Percentiles rank a stretch among this genome's conserved stretches.
Evolutionary conservation across 148 eudicot species (phyloP).

Genomic region (Tetragonia tetragonoides): DNA sequence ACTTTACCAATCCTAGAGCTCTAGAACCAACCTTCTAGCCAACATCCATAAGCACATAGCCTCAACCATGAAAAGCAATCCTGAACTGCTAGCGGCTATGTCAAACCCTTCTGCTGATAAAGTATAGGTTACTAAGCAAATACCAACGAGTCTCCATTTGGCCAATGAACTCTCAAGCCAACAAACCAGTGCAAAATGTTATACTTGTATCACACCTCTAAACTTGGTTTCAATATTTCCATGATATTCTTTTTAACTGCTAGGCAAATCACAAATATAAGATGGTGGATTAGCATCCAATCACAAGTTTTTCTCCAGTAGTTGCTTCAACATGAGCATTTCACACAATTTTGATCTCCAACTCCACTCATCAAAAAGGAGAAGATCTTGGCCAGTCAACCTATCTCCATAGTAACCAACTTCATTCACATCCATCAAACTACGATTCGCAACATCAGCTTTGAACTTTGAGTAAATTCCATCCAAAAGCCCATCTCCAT

Average conservation of each 20-base stretch:
- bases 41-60: too few relatives aligned
- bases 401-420: constrained; percentile 21
- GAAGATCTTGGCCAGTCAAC: constrained; percentile 21
- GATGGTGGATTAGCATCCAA: constrained; percentile 67
- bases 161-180: too few relatives aligned
- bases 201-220: too few relatives aligned
- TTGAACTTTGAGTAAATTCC: constrained; percentile 47
- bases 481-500: constrained; percentile 27
- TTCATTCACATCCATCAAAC: constrained; percentile 13
- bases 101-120: not conserved
- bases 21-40: too few relatives aligned
- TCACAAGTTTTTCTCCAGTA: constrained; percentile 69
- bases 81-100: not conserved
- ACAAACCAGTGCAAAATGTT: too few relatives aligned
- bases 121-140: too few relatives aligned
- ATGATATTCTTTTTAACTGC: constrained; percentile 28
- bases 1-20: too few relatives aligned
- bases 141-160: too few relatives aligned
- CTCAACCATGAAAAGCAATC: not conserved
- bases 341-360: constrained; percentile 74
- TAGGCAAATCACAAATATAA: constrained; percentile 46
- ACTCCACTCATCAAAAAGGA: constrained; percentile 58
- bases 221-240: too few relatives aligned
- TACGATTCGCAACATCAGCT: constrained; percentile 32
- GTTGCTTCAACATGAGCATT: constrained; percentile 50